These are phyloP conservation scores for Penicillium sp. DNA, from an alignment of 2,329 filamentous ascomycete species.

Conservation along the genomic window DNA sequence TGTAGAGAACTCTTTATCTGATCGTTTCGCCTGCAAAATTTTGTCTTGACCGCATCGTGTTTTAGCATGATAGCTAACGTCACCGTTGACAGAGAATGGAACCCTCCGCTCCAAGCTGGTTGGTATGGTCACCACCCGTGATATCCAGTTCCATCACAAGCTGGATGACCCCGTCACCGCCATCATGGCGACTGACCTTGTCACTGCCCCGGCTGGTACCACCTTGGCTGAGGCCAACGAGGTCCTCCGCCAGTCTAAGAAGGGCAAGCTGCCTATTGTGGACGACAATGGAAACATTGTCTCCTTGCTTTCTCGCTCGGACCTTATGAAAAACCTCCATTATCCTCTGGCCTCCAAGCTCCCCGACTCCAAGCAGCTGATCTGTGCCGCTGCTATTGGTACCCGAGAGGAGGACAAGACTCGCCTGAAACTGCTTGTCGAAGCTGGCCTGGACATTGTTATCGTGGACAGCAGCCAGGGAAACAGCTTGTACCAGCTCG, in stretches of 20 bases:
- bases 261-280: slow-evolving; percentile 93
- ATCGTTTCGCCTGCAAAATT: slow-evolving; percentile 25
- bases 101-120: slow-evolving; percentile 92
- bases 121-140: slow-evolving; percentile 94
- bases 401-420: slow-evolving; percentile 89
- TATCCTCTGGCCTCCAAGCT: slow-evolving; percentile 96
- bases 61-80: slow-evolving; percentile 16
- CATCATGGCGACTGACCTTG: slow-evolving; percentile 92
- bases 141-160: slow-evolving; percentile 92
- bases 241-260: slow-evolving; percentile 91
- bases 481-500: slow-evolving; percentile 97
- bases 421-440: slow-evolving; percentile 78
- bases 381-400: slow-evolving; percentile 90
- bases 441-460: slow-evolving; percentile 91
- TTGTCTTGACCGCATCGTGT: slow-evolving; percentile 5
- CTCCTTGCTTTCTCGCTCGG: slow-evolving; percentile 87
- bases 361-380: slow-evolving; percentile 92
- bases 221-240: slow-evolving; percentile 83
- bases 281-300: slow-evolving; percentile 78
- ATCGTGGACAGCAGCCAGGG: slow-evolving; percentile 95
- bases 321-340: slow-evolving; percentile 97
- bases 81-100: slow-evolving; percentile 64
- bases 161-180: slow-evolving; percentile 65
- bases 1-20: slow-evolving; percentile 67
- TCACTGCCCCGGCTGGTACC: slow-evolving; percentile 79